Conservation (phyloP, 2,329 filamentous ascomycete genomes). For the Scytalidium sp. region DNA sequence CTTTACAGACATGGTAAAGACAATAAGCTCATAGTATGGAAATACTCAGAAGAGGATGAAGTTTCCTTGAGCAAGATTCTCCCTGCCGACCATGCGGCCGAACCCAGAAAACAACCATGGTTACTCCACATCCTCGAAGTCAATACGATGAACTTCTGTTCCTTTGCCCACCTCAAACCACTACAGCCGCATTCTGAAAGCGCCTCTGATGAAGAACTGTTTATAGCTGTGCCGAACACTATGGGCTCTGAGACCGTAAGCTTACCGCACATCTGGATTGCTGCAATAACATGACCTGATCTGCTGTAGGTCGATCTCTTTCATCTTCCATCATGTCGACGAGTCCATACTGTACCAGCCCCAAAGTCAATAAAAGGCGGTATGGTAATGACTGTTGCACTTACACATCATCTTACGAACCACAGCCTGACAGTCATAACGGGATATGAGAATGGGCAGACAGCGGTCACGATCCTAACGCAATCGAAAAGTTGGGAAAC, state of each 20-base stretch:
- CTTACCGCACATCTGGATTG: conserved; percentile 11
- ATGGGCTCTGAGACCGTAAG: conserved; percentile 67
- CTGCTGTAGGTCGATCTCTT: conserved; percentile 72
- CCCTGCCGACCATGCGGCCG: conserved; percentile 61
- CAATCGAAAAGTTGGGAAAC: conserved; percentile 42
- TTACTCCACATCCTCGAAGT: conserved; percentile 80
- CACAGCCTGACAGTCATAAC: conserved; percentile 60
- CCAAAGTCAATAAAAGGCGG: conserved; percentile 50
- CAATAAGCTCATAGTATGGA: conserved; percentile 83
- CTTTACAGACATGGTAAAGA: conserved; percentile 80
- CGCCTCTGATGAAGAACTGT: conserved; percentile 37
- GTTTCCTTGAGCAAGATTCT: conserved; percentile 61
- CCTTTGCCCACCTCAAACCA: conserved; percentile 55
- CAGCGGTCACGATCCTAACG: conserved; percentile 51
- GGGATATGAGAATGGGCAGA: conserved; percentile 83
- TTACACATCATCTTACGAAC: conserved; percentile 47
- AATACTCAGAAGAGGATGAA: conserved; percentile 61
- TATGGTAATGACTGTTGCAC: conserved; percentile 83
- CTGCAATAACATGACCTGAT: conserved; percentile 3
- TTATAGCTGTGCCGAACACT: conserved; percentile 80
- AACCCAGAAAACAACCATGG: conserved; percentile 67
- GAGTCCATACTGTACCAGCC: conserved; percentile 57
- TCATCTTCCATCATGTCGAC: conserved; percentile 69
- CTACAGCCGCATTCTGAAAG: conserved; percentile 1
- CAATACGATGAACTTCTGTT: conserved; percentile 94